These are phyloP conservation scores for Coprinopsis sp. DNA, from an alignment of 768 basidiomycete genomes.

Conservation along the genomic window DNA sequence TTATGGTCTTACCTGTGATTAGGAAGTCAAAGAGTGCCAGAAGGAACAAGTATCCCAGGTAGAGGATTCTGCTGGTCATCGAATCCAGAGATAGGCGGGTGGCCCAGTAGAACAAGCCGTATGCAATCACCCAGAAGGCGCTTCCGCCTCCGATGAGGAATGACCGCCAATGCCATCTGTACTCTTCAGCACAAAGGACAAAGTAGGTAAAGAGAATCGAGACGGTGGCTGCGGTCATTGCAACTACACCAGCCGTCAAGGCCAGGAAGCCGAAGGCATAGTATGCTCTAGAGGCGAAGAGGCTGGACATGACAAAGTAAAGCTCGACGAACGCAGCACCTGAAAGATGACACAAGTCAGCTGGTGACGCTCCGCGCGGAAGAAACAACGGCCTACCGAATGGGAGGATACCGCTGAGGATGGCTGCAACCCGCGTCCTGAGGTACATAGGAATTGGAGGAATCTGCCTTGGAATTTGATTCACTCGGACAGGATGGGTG, in stretches of 20 bases:
- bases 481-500: constrained; percentile 81
- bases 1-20: constrained; percentile 59
- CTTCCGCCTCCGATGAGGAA: constrained; percentile 91
- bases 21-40: constrained; percentile 84
- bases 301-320: constrained; percentile 85
- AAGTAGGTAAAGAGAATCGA: constrained; percentile 90
- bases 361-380: background rate
- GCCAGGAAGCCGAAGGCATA: constrained; percentile 97
- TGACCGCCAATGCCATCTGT: constrained; percentile 94
- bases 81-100: constrained; percentile 84
- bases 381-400: constrained; percentile 54
- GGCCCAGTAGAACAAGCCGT: constrained; percentile 86
- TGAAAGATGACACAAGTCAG: constrained; percentile 22
- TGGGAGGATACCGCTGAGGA: constrained; percentile 89
- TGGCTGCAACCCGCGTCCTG: constrained; percentile 65
- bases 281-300: constrained; percentile 89
- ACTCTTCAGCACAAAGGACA: constrained; percentile 90
- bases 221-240: constrained; percentile 86
- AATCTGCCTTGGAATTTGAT: constrained; percentile 94
- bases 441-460: constrained; percentile 85
- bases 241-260: constrained; percentile 77
- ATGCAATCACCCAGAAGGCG: constrained; percentile 85
- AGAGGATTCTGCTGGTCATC: constrained; percentile 74
- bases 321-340: constrained; percentile 94
- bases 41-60: constrained; percentile 86